These are phyloP conservation scores for Pythium dissotocum DNA, from an alignment of 352 stramenopile genomes.

Conservation along the genomic window DNA sequence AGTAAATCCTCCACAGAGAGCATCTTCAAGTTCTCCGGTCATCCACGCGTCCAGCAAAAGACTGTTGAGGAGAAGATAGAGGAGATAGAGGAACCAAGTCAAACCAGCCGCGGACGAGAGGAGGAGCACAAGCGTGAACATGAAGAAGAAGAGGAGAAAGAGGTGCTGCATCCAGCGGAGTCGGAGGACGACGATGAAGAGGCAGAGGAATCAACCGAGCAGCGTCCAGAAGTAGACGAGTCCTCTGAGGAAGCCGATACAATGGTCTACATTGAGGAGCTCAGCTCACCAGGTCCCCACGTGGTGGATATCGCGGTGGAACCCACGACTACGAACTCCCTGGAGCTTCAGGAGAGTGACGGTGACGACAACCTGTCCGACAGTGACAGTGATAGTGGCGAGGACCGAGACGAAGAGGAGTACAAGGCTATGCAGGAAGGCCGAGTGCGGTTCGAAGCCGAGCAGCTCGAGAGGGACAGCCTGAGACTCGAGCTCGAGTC, in stretches of 20 bases:
- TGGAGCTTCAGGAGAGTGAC: too few relatives aligned
- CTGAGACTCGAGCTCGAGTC: slow-evolving; percentile 43
- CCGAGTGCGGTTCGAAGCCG: slow-evolving; percentile 20
- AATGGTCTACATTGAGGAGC: not conserved
- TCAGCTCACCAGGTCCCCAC: slow-evolving; percentile 5
- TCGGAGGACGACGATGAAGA: not conserved
- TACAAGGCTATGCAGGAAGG: slow-evolving; percentile 27
- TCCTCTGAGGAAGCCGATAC: not conserved
- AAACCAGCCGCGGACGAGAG: not conserved
- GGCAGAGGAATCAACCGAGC: not conserved
- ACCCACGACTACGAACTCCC: too few relatives aligned
- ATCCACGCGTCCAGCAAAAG: not conserved
- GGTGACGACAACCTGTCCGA: not conserved
- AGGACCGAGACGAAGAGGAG: slow-evolving; percentile 10
- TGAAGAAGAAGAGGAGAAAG: not conserved
- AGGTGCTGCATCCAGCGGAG: not conserved
- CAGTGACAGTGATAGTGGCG: not conserved
- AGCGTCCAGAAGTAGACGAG: slow-evolving; percentile 22
- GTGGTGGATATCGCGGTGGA: slow-evolving; percentile 10
- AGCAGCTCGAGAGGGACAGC: slow-evolving; percentile 41
- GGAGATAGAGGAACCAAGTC: not conserved
- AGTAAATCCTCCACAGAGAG: not conserved
- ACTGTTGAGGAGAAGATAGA: too few relatives aligned
- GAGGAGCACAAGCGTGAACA: not conserved
- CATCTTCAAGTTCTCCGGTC: slow-evolving; percentile 14